A percentile compares a stretch with the other conserved stretches of the same genome.
These are phyloP conservation scores for Penicillium sp. DNA, from an alignment of 2,329 filamentous ascomycete genomes.

Conservation along the genomic window DNA sequence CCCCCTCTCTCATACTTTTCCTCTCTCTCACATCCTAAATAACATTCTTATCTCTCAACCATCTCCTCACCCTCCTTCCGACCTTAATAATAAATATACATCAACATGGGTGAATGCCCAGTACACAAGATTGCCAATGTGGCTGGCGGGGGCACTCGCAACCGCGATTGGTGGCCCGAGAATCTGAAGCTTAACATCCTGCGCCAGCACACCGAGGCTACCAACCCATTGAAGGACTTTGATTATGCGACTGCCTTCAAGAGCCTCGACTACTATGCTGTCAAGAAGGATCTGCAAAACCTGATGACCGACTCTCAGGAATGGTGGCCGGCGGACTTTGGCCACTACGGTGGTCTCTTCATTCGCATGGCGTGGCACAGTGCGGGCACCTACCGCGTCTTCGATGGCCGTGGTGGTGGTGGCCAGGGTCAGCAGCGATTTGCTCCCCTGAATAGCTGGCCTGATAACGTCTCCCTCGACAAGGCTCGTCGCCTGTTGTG, in stretches of 20 bases:
- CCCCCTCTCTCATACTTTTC: background rate
- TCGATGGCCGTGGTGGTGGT: constrained; percentile 74
- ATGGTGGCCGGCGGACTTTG: constrained; percentile 82
- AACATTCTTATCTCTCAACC: background rate
- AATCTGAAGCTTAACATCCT: constrained; percentile 70
- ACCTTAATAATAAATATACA: background rate
- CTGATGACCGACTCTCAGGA: constrained; percentile 79
- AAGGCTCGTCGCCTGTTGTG: constrained; percentile 78
- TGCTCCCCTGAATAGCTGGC: constrained; percentile 80
- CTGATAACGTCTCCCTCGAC: constrained; percentile 76
- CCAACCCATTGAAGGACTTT: constrained; percentile 70
- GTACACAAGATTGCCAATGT: constrained; percentile 40
- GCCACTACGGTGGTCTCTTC: constrained; percentile 79
- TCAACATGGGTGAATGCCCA: constrained; percentile 37
- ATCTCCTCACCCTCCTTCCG: background rate
- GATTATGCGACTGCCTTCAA: constrained; percentile 75
- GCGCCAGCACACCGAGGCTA: constrained; percentile 67
- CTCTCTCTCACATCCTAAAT: background rate
- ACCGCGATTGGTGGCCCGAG: constrained; percentile 75
- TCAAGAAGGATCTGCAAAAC: constrained; percentile 73
- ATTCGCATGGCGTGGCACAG: constrained; percentile 82
- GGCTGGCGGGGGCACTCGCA: constrained; percentile 67
- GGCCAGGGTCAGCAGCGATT: constrained; percentile 78
- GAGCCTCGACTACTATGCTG: constrained; percentile 67
- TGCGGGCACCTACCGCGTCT: constrained; percentile 75